A percentile compares a stretch with the other conserved stretches of the same genome.
phyloP scores from a whole-genome alignment of 805 yeast genomes.

The Ogataea nitratoaversa region DNA sequence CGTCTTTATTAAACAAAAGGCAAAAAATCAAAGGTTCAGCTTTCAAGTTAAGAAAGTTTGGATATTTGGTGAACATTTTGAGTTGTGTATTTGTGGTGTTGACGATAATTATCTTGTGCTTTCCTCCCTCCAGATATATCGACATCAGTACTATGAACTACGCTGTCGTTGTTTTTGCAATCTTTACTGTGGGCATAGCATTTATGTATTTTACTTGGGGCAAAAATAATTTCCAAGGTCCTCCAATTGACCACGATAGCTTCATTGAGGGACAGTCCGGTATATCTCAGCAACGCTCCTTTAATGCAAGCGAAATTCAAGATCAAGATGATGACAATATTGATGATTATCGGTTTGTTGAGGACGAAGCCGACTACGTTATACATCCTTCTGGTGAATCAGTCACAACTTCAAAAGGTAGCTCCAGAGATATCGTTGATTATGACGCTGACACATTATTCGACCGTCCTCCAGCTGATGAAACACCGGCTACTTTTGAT shows the following conservation, averaged over 20 bases:
- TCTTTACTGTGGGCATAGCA: slow-evolving; percentile 46
- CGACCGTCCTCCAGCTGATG: too few relatives aligned
- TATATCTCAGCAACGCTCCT: not conserved
- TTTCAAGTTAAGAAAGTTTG: slow-evolving; percentile 57
- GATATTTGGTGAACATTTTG: slow-evolving; percentile 57
- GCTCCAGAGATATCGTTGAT: too few relatives aligned
- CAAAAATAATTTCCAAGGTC: slow-evolving; percentile 56
- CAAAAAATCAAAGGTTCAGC: slow-evolving; percentile 63
- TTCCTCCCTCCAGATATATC: slow-evolving; percentile 63
- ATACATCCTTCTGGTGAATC: slow-evolving; percentile 5
- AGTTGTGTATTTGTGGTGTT: slow-evolving; percentile 59
- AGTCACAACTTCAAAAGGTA: too few relatives aligned
- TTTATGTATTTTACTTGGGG: slow-evolving; percentile 60
- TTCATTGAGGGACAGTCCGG: slow-evolving; percentile 6
- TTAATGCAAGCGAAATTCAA: not conserved
- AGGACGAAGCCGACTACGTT: slow-evolving; percentile 13
- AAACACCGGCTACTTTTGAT: too few relatives aligned
- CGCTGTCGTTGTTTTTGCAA: slow-evolving; percentile 58
- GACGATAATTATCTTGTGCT: slow-evolving; percentile 58
- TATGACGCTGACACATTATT: slow-evolving; percentile 17
- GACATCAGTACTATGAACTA: slow-evolving; percentile 51
- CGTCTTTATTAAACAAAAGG: slow-evolving; percentile 57
- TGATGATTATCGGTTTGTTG: slow-evolving; percentile 11
- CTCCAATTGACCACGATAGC: slow-evolving; percentile 39
- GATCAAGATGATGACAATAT: slow-evolving; percentile 1